Evolutionary conservation across 495 filamentous ascomycete genomes (phyloP).

Genomic region (Bombardia bombarda): DNA sequence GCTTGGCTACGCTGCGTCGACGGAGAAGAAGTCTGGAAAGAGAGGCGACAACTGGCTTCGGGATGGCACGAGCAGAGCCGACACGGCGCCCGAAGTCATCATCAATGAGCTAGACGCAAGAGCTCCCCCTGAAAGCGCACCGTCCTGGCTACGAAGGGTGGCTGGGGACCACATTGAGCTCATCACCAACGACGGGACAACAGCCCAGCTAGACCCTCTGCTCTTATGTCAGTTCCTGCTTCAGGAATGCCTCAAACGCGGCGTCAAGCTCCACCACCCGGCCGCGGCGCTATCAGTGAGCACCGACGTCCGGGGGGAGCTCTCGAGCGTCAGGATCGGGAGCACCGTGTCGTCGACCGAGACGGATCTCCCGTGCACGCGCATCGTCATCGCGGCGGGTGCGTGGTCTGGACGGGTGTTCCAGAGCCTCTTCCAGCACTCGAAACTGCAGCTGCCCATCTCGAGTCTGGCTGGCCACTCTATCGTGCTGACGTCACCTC

Average conservation of each 20-base stretch:
- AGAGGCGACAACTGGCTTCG: constrained; percentile 55
- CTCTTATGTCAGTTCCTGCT: constrained; percentile 58
- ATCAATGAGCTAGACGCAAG: background rate
- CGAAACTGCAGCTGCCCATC: constrained; percentile 44
- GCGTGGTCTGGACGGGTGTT: constrained; percentile 63
- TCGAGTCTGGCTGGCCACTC: constrained; percentile 63
- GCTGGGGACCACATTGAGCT: constrained; percentile 48
- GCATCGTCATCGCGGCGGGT: constrained; percentile 58
- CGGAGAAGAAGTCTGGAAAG: constrained; percentile 14
- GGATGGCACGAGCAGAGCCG: constrained; percentile 54
- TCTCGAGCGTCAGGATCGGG: constrained; percentile 41
- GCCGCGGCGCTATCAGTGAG: constrained; percentile 45
- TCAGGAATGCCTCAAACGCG: constrained; percentile 44
- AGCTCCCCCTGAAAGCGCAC: constrained; percentile 15
- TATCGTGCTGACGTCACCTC: constrained; percentile 55
- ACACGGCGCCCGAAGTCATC: constrained; percentile 41
- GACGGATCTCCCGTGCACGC: constrained; percentile 48
- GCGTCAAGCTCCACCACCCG: constrained; percentile 61
- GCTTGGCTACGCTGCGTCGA: constrained; percentile 41
- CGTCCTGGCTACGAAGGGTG: constrained; percentile 53
- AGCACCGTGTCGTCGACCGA: constrained; percentile 38
- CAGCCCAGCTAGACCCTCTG: constrained; percentile 60
- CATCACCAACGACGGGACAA: constrained; percentile 53
- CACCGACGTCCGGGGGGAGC: constrained; percentile 34
- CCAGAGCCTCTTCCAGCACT: constrained; percentile 51